phyloP scores from a whole-genome alignment of 768 basidiomycete genomes.

The Lentinula raphanica region DNA sequence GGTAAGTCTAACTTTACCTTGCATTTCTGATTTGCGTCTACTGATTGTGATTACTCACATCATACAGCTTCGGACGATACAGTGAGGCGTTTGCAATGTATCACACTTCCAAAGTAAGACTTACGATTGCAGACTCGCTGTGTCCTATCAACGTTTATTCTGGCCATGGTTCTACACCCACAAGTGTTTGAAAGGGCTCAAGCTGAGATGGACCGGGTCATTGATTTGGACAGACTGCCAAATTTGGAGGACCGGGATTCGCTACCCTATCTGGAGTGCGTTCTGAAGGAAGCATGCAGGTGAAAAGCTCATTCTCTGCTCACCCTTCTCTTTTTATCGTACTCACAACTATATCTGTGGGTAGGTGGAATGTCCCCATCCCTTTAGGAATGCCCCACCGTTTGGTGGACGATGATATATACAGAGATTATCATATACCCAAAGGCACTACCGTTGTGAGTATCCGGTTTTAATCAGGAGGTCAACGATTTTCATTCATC shows the following conservation, averaged over 20 bases:
- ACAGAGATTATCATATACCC: constrained; percentile 41
- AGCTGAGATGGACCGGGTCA: constrained; percentile 44
- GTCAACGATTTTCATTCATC: constrained; percentile 28
- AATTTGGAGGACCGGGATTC: constrained; percentile 36
- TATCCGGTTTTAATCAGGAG: neutral
- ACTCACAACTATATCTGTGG: constrained; percentile 3
- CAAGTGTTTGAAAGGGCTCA: constrained; percentile 44
- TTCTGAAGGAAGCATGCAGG: constrained; percentile 45
- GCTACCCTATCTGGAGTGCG: constrained; percentile 43
- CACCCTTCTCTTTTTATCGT: neutral
- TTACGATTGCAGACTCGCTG: constrained; percentile 38
- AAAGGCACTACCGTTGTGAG: constrained; percentile 32
- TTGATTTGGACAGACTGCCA: constrained; percentile 42
- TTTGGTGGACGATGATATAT: constrained; percentile 46
- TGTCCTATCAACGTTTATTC: constrained; percentile 42
- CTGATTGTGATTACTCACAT: neutral
- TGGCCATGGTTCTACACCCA: constrained; percentile 52
- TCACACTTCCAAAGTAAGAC: neutral
- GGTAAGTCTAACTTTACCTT: constrained; percentile 28
- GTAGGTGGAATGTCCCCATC: constrained; percentile 45
- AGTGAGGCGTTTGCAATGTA: constrained; percentile 12
- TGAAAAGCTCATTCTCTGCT: constrained; percentile 16
- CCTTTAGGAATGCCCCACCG: constrained; percentile 50
- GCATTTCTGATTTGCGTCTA: neutral
- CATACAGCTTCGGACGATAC: constrained; percentile 35